These are phyloP conservation scores for Kalmanozyma brasiliensis DNA, from an alignment of 1,284 basidiomycete species.

Conservation along the genomic window DNA sequence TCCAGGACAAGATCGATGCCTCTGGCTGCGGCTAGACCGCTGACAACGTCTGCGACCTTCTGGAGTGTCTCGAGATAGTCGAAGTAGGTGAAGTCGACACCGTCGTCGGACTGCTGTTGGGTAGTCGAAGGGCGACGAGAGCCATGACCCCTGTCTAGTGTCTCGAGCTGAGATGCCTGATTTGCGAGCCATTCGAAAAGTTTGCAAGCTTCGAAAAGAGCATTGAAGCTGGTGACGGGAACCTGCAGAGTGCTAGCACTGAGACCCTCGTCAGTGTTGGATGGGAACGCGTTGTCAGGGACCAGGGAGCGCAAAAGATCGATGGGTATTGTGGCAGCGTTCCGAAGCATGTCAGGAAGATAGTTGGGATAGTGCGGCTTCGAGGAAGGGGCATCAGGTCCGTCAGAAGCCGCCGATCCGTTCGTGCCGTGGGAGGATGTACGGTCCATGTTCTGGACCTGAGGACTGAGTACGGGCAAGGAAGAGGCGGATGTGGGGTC, in stretches of 20 bases:
- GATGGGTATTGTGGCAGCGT: constrained; percentile 39
- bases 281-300: constrained; percentile 45
- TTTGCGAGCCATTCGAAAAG: constrained; percentile 52
- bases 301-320: constrained; percentile 45
- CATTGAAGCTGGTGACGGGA: constrained; percentile 54
- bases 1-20: constrained; percentile 52
- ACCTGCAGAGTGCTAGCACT: constrained; percentile 52
- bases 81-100: constrained; percentile 26
- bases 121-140: constrained; percentile 13
- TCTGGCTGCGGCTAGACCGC: constrained; percentile 48
- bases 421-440: constrained; percentile 25
- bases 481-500: neutral
- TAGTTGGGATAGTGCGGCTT: constrained; percentile 8
- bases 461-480: constrained; percentile 21
- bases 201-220: constrained; percentile 52
- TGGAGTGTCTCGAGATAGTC: constrained; percentile 47
- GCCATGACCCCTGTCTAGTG: constrained; percentile 1
- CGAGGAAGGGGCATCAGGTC: neutral
- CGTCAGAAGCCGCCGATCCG: constrained; percentile 28
- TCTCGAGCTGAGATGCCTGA: constrained; percentile 11
- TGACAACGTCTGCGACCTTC: constrained; percentile 51
- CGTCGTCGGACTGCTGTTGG: constrained; percentile 16
- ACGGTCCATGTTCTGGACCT: constrained; percentile 22
- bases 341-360: constrained; percentile 36
- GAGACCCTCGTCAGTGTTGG: constrained; percentile 42